Evolutionary conservation across 176 grass and related monocot species (phyloP).

Genomic region (Cenchrus americanus): DNA sequence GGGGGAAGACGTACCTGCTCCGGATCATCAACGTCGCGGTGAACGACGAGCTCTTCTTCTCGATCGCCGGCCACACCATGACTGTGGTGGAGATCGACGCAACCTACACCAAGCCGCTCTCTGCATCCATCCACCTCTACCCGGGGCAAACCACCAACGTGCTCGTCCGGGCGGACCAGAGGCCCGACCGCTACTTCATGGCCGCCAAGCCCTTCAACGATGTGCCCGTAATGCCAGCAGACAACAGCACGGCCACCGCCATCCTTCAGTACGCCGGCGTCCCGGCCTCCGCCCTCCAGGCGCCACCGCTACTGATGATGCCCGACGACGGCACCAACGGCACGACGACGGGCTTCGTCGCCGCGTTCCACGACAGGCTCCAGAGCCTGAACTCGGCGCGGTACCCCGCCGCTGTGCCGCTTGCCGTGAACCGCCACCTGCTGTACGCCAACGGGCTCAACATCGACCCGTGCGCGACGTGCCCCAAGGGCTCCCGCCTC

Average conservation of each 20-base stretch:
- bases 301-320: slow-evolving; percentile 33
- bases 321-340: slow-evolving; percentile 11
- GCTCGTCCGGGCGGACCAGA: slow-evolving; percentile 53
- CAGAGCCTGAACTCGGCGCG: slow-evolving; percentile 55
- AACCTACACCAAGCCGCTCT: slow-evolving; percentile 64
- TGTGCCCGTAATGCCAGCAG: slow-evolving; percentile 38
- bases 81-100: slow-evolving; percentile 77
- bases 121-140: slow-evolving; percentile 39
- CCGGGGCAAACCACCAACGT: slow-evolving; percentile 72
- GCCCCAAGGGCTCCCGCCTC: slow-evolving; percentile 48
- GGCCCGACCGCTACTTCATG: slow-evolving; percentile 59
- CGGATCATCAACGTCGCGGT: slow-evolving; percentile 73
- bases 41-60: slow-evolving; percentile 71
- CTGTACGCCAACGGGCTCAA: slow-evolving; percentile 63
- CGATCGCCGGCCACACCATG: slow-evolving; percentile 66
- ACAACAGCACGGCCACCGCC: slow-evolving; percentile 60
- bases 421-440: slow-evolving; percentile 52
- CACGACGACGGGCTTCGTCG: slow-evolving; percentile 45
- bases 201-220: slow-evolving; percentile 49
- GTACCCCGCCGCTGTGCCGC: slow-evolving; percentile 49
- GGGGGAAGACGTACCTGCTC: slow-evolving; percentile 62
- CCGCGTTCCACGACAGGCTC: slow-evolving; percentile 49
- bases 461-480: slow-evolving; percentile 55
- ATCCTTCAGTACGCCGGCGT: slow-evolving; percentile 70
- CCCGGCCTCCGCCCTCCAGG: slow-evolving; percentile 30